Percentiles rank a stretch among this genome's conserved stretches.
Conservation (phyloP, 768 basidiomycete species). For the Pleurotus platypus region DNA sequence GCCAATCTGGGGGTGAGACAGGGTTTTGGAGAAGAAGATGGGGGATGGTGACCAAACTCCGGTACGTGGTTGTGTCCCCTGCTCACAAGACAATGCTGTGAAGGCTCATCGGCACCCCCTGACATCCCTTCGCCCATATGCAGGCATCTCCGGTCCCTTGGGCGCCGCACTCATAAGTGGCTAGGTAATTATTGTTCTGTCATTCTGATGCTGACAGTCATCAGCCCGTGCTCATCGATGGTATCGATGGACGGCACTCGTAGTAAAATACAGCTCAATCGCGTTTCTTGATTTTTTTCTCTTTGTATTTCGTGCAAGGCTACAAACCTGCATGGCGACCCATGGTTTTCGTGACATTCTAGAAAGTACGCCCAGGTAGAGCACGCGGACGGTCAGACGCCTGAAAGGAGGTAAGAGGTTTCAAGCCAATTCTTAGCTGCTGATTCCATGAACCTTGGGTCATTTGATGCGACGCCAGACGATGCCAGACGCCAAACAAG, state of each 20-base stretch:
- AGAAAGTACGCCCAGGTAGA: neutral
- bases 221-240: neutral
- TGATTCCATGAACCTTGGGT: constrained; percentile 1
- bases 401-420: neutral
- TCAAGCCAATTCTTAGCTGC: neutral
- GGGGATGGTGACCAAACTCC: neutral
- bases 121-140: neutral
- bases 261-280: no score
- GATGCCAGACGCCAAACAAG: no score
- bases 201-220: neutral
- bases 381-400: constrained; percentile 5
- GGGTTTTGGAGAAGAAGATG: neutral
- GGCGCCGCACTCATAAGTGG: neutral
- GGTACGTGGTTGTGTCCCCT: neutral
- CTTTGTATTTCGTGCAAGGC: no score
- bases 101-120: neutral
- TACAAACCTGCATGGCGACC: no score
- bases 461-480: neutral
- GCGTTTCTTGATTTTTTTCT: no score
- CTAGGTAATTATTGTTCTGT: neutral
- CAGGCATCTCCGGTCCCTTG: neutral
- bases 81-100: neutral
- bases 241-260: neutral
- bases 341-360: no score
- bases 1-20: no score